phyloP scores from a whole-genome alignment of 1,284 basidiomycete genomes.

The Farysia itapuensis region DNA sequence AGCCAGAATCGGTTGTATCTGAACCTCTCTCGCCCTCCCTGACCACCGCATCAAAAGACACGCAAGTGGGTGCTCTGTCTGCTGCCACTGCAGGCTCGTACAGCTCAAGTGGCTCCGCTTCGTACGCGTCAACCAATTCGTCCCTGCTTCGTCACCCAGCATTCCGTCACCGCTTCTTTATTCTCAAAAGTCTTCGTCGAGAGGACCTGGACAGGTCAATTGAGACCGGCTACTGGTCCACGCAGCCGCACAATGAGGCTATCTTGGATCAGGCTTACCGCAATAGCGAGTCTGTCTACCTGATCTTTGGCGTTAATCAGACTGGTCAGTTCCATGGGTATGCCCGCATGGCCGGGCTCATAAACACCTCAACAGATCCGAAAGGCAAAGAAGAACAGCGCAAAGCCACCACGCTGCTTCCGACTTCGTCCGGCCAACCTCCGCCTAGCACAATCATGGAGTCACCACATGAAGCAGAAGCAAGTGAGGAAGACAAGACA shows the following conservation, averaged over 20 bases:
- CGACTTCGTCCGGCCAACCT: constrained; percentile 6
- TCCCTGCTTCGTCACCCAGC: constrained; percentile 73
- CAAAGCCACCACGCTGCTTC: constrained; percentile 12
- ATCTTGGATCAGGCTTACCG: constrained; percentile 79
- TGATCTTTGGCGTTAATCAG: constrained; percentile 90
- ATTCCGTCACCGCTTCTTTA: constrained; percentile 87
- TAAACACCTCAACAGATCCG: constrained; percentile 17
- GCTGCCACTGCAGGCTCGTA: constrained; percentile 11
- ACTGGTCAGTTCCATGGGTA: constrained; percentile 66
- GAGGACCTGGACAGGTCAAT: constrained; percentile 82
- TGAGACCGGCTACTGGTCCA: constrained; percentile 82
- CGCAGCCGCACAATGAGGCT: constrained; percentile 85
- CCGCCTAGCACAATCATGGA: constrained; percentile 7
- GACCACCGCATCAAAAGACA: constrained; percentile 2
- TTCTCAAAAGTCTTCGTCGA: constrained; percentile 77
- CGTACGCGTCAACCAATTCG: constrained; percentile 55
- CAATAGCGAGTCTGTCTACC: constrained; percentile 78
- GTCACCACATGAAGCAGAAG: constrained; percentile 8
- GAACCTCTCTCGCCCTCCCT: not conserved
- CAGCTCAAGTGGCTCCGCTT: constrained; percentile 39
- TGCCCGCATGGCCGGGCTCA: constrained; percentile 56
- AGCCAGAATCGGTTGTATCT: not conserved
- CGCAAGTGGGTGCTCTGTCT: constrained; percentile 2
- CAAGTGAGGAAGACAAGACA: constrained; percentile 1
- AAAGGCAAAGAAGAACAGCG: constrained; percentile 24